These are phyloP conservation scores for Fraxinus americana DNA, from an alignment of 257 asterid genomes.

Conservation along the genomic window DNA sequence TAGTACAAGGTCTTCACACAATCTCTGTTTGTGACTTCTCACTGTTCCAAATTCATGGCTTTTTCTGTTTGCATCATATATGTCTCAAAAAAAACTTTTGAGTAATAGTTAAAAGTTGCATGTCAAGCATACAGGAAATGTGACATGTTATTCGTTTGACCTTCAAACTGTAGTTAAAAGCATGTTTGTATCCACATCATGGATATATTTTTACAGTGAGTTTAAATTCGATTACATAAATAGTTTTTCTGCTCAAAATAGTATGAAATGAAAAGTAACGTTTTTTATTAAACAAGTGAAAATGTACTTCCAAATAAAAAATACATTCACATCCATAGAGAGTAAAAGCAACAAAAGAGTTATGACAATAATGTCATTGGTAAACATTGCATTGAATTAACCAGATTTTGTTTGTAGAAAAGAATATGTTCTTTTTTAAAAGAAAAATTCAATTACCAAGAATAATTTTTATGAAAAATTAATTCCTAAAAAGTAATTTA, in stretches of 20 bases:
- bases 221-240: not conserved
- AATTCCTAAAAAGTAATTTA: not conserved
- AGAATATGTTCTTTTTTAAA: not conserved
- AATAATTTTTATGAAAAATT: not conserved
- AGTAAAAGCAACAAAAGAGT: not conserved
- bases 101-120: not conserved
- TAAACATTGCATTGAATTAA: not conserved
- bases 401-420: not conserved
- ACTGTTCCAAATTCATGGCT: not conserved
- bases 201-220: not conserved
- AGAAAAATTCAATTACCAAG: not conserved
- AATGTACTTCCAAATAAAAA: not conserved
- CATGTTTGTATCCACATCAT: not conserved
- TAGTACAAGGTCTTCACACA: not conserved
- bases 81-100: not conserved
- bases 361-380: not conserved
- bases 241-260: not conserved
- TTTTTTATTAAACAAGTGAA: not conserved
- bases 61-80: not conserved
- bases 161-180: not conserved
- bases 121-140: not conserved
- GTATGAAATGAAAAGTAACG: not conserved
- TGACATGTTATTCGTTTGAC: not conserved
- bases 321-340: not conserved
- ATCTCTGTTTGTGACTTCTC: not conserved